These are phyloP conservation scores for Phaeosphaeria sp. DNA, from an alignment of 2,329 filamentous ascomycete genomes.

Conservation along the genomic window DNA sequence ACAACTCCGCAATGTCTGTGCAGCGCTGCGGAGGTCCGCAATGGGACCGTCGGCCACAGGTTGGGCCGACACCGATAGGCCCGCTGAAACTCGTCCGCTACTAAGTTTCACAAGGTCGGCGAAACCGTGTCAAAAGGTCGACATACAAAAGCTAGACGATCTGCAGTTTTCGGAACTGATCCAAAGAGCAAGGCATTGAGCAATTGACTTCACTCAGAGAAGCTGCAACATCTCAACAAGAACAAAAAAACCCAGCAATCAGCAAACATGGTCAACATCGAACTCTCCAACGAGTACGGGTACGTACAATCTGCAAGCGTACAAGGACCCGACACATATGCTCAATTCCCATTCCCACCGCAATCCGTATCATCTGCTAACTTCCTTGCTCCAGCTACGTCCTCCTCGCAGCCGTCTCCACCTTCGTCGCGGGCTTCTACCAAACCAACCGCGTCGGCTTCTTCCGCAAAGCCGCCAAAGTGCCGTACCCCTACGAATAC, in stretches of 20 bases:
- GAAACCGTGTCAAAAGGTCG: background rate
- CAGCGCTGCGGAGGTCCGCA: background rate
- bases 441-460: slow-evolving; percentile 56
- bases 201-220: background rate
- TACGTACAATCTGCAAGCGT: slow-evolving; percentile 24
- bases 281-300: slow-evolving; percentile 39
- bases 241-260: background rate
- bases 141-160: background rate
- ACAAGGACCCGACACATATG: slow-evolving; percentile 1
- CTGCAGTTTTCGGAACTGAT: background rate
- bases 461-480: slow-evolving; percentile 59
- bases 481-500: slow-evolving; percentile 66
- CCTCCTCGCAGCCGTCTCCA: slow-evolving; percentile 60
- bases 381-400: slow-evolving; percentile 55
- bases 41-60: slow-evolving; percentile 14
- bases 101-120: background rate
- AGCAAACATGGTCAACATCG: slow-evolving; percentile 30
- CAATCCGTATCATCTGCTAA: slow-evolving; percentile 10
- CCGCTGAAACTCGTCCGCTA: slow-evolving; percentile 36
- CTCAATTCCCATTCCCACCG: background rate
- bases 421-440: slow-evolving; percentile 60
- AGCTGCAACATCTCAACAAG: background rate
- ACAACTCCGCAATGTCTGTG: background rate
- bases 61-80: slow-evolving; percentile 15
- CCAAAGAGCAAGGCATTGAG: background rate